Evolutionary conservation across 1,284 basidiomycete genomes (phyloP), one percentile per base, ranked within the genome.

Genomic region (Leccinum colubrinum): DNA sequence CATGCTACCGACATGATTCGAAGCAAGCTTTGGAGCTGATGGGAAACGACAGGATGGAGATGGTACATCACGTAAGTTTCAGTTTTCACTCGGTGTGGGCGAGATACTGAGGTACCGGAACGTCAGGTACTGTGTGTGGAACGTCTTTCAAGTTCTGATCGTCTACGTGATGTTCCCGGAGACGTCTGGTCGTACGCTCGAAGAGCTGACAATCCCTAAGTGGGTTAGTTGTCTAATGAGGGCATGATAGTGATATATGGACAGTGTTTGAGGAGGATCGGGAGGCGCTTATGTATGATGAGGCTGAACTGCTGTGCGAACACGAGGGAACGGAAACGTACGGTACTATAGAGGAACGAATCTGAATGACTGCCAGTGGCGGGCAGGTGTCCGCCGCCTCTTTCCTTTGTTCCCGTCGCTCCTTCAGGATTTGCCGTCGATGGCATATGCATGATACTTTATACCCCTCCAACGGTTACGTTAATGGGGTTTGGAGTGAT

Each of bases 361-460:
- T 15, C 5, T n/a, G 41, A 17, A 46, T 9, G 17, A 46, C 17
- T 3, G 11, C 17, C 3, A 3, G 17, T 20, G 43, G 17, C 9
- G n/a, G 3, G 43, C 5, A 3, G 41, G 41, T 25, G 22, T 25
- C 25, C 27, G 27, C 27, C 27, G 27, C 27, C 27, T 27, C 27
- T 27, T 27, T 27, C 27, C 27, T 27, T 27, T 27, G 27, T 27
- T 27, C 27, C 27, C 27, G 27, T 27, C 27, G 27, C 27, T 27
- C 27, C 27, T 27, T 27, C 27, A 27, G 27, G 27, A 17, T 55
- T 37, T 6, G 25, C n/a, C 12, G 50, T 65, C 6, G 66, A 72
- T 51, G 59, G 43, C 11, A n/a, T 25, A 25, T 69, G 68, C 55
- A 20, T 39, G 6, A 50, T 67, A n/a, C 3, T 65, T 20, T 22